Percentiles rank a stretch among this genome's conserved stretches.
Evolutionary conservation across 2,329 filamentous ascomycete genomes (phyloP).

Genomic region (Phaeoacremonium minimum): DNA sequence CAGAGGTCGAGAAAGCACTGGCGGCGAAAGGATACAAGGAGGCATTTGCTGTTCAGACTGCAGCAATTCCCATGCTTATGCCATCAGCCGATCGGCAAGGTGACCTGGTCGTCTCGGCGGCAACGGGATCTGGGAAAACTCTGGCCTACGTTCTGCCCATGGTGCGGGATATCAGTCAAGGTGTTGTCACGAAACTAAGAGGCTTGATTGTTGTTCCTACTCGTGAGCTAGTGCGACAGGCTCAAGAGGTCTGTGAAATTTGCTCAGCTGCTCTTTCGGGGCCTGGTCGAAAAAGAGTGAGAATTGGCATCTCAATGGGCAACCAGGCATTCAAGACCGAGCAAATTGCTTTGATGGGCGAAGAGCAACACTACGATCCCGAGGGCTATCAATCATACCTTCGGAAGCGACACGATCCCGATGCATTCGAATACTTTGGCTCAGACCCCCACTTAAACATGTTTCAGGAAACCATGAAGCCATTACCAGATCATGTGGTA

Average conservation of each 20-base stretch:
- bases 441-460: slow-evolving; percentile 33
- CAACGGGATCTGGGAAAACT: slow-evolving; percentile 95
- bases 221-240: slow-evolving; percentile 84
- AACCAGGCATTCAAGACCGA: slow-evolving; percentile 69
- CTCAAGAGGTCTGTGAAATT: slow-evolving; percentile 70
- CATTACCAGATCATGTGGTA: slow-evolving; percentile 59
- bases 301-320: slow-evolving; percentile 78
- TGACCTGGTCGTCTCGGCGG: slow-evolving; percentile 85
- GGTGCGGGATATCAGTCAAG: slow-evolving; percentile 67
- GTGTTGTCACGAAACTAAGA: slow-evolving; percentile 61
- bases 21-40: slow-evolving; percentile 63
- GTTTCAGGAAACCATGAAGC: slow-evolving; percentile 25
- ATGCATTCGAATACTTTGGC: slow-evolving; percentile 37
- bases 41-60: slow-evolving; percentile 76
- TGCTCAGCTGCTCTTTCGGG: slow-evolving; percentile 61
- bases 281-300: slow-evolving; percentile 59
- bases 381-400: slow-evolving; percentile 40
- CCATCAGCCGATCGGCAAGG: slow-evolving; percentile 59
- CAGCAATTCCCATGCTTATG: slow-evolving; percentile 75
- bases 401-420: slow-evolving; percentile 35
- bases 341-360: slow-evolving; percentile 42
- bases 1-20: slow-evolving; percentile 57
- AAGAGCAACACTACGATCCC: slow-evolving; percentile 59
- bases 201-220: slow-evolving; percentile 88
- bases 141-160: slow-evolving; percentile 87